phyloP scores from a whole-genome alignment of 495 filamentous ascomycete genomes.

The Neurospora sp. region DNA sequence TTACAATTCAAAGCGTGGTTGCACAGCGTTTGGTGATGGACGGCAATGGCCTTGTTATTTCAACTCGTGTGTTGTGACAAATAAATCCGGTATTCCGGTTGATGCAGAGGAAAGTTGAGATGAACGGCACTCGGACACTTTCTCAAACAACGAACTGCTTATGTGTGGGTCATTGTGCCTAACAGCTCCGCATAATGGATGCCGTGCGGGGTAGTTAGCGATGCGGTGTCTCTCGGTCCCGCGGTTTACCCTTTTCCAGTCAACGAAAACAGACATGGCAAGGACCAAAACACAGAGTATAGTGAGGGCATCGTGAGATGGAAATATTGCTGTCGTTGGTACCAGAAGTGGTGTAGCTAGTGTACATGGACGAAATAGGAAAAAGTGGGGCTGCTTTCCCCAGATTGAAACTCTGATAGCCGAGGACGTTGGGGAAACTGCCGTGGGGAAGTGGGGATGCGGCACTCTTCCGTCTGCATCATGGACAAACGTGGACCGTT shows the following conservation, averaged over 20 bases:
- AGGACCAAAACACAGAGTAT: background rate
- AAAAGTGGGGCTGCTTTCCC: background rate
- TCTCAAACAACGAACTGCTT: background rate
- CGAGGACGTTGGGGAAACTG: background rate
- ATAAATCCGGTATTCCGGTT: background rate
- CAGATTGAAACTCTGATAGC: background rate
- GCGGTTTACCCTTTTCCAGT: background rate
- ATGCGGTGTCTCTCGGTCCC: background rate
- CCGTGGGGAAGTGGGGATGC: background rate
- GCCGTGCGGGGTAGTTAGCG: background rate
- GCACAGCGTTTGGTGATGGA: background rate
- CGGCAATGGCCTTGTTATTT: background rate
- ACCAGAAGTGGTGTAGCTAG: background rate
- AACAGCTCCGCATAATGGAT: background rate
- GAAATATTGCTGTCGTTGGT: background rate
- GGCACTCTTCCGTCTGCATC: background rate
- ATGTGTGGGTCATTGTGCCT: background rate
- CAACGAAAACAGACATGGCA: background rate
- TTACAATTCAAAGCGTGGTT: background rate
- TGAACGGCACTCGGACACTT: background rate
- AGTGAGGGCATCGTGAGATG: background rate
- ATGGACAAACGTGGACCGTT: background rate
- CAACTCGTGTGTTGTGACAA: background rate
- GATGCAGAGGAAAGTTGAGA: background rate
- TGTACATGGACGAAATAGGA: background rate